These are phyloP conservation scores for Chrysanthemum lavandulifolium DNA, from an alignment of 129 eudicot genomes.

Conservation along the genomic window DNA sequence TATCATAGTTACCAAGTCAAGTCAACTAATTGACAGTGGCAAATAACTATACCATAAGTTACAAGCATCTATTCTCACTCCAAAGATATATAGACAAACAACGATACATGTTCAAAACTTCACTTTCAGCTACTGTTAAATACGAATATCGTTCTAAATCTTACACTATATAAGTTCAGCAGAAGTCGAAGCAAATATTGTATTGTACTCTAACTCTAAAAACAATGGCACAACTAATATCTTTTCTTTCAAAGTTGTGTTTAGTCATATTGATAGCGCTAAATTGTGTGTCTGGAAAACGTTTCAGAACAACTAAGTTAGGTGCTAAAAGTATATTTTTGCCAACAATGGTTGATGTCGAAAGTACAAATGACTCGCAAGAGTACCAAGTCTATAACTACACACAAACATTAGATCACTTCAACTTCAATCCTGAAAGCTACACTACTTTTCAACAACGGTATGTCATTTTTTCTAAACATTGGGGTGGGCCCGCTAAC, in stretches of 20 bases:
- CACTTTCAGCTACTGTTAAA: no score
- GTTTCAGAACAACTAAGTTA: constrained; percentile 19
- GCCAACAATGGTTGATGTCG: neutral
- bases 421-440: constrained; percentile 30
- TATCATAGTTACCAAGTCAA: no score
- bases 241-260: constrained; percentile 4
- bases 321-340: neutral
- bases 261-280: neutral
- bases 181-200: no score
- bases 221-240: neutral
- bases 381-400: constrained; percentile 24
- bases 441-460: constrained; percentile 35
- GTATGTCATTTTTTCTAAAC: constrained; percentile 16
- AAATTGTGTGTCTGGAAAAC: constrained; percentile 14
- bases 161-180: no score
- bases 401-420: constrained; percentile 33
- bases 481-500: constrained; percentile 20
- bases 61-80: no score
- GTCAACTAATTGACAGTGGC: no score
- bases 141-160: no score
- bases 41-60: no score
- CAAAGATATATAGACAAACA: no score
- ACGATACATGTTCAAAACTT: no score
- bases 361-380: constrained; percentile 5
- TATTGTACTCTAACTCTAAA: no score